These are phyloP conservation scores for Fraxinus nigra DNA, from an alignment of 305 asterid genomes.

Conservation along the genomic window DNA sequence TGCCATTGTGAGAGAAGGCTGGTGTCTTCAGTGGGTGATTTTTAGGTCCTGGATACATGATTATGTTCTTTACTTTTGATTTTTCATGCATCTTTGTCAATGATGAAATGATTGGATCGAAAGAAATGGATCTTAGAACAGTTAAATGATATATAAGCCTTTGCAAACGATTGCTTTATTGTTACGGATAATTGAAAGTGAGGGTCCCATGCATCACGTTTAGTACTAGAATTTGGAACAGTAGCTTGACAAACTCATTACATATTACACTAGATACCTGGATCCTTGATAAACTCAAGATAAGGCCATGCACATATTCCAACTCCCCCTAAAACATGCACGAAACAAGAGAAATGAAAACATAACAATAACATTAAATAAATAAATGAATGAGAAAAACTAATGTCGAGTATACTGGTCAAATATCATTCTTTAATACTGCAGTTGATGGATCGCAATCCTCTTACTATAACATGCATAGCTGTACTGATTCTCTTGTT, in stretches of 20 bases:
- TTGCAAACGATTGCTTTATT: not conserved
- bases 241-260: constrained; percentile 1
- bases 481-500: constrained; percentile 6
- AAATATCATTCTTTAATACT: constrained; percentile 3
- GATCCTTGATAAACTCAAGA: not conserved
- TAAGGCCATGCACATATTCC: not conserved
- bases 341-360: not conserved
- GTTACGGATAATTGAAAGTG: not conserved
- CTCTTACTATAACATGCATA: constrained; percentile 5
- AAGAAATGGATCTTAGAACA: constrained; percentile 2
- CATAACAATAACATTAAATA: not conserved
- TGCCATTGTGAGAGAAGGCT: not conserved
- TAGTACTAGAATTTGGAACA: not conserved
- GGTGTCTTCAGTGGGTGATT: not conserved
- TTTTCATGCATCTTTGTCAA: not conserved
- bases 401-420: not conserved
- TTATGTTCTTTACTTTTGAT: not conserved
- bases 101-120: not conserved
- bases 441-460: constrained; percentile 11
- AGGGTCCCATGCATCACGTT: not conserved
- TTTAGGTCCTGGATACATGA: not conserved
- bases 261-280: constrained; percentile 8
- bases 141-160: not conserved
- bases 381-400: not conserved
- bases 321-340: not conserved